These are phyloP conservation scores for Podaxis sp. DNA, from an alignment of 768 basidiomycete species.

Conservation along the genomic window DNA sequence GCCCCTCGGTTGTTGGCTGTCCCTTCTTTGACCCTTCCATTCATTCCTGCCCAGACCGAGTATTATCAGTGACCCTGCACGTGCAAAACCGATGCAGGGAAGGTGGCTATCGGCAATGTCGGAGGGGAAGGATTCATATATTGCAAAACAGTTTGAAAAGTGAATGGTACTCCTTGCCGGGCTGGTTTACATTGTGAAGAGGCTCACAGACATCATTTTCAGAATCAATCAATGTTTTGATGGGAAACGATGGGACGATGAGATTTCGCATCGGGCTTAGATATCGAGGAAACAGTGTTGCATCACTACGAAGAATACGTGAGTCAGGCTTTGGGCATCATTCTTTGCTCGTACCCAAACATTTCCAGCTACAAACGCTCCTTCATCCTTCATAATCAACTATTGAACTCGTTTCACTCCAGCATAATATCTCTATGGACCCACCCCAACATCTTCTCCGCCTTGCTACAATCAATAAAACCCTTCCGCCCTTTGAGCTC, in stretches of 20 bases:
- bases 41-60: no score
- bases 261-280: constrained; percentile 87
- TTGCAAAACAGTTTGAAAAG: constrained; percentile 78
- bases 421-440: constrained; percentile 39
- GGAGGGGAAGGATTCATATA: constrained; percentile 68
- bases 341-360: neutral
- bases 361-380: constrained; percentile 47
- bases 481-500: constrained; percentile 39
- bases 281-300: constrained; percentile 81
- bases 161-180: constrained; percentile 35
- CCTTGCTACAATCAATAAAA: constrained; percentile 69
- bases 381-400: constrained; percentile 44
- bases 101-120: constrained; percentile 92
- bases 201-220: constrained; percentile 1
- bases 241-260: constrained; percentile 88
- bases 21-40: no score
- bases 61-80: constrained; percentile 81
- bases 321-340: constrained; percentile 27
- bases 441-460: constrained; percentile 63
- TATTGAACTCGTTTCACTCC: neutral
- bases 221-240: constrained; percentile 95
- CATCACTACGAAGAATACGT: constrained; percentile 90
- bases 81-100: constrained; percentile 76
- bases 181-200: neutral
- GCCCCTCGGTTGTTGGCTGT: no score